These are phyloP conservation scores for Cicer arietinum DNA, from an alignment of 306 rosid genomes.

Conservation along the genomic window DNA sequence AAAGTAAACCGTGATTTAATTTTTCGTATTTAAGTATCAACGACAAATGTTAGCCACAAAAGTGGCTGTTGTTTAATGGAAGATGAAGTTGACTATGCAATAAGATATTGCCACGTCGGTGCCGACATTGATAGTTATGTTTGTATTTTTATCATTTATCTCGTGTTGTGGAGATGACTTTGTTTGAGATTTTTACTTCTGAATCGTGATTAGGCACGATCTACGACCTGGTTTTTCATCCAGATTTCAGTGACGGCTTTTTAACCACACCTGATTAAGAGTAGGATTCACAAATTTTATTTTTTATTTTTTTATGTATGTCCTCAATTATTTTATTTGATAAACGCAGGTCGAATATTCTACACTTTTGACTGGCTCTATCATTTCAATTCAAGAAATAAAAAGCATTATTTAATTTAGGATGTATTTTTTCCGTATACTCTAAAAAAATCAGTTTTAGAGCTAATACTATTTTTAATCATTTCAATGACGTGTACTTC, in stretches of 20 bases:
- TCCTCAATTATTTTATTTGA: too few relatives aligned
- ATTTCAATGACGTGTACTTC: too few relatives aligned
- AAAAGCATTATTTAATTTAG: too few relatives aligned
- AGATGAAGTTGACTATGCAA: not conserved
- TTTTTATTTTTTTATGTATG: too few relatives aligned
- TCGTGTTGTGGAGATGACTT: not conserved
- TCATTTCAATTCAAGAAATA: too few relatives aligned
- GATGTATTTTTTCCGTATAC: too few relatives aligned
- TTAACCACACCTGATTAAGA: not conserved
- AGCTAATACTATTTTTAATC: too few relatives aligned
- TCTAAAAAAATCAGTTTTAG: too few relatives aligned
- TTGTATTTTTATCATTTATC: not conserved
- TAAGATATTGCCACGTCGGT: constrained; percentile 41
- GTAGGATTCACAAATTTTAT: too few relatives aligned
- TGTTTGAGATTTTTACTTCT: not conserved
- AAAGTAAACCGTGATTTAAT: not conserved
- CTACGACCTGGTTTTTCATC: not conserved
- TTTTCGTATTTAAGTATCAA: not conserved
- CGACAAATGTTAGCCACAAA: not conserved
- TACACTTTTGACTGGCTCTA: too few relatives aligned
- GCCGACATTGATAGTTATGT: constrained; percentile 12
- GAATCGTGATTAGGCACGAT: not conserved
- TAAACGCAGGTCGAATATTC: too few relatives aligned
- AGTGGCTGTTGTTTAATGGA: not conserved
- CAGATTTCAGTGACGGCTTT: not conserved